A percentile compares a stretch with the other conserved stretches of the same genome.
phyloP scores from a whole-genome alignment of 495 filamentous ascomycete species.

The Lophiotrema nucula region DNA sequence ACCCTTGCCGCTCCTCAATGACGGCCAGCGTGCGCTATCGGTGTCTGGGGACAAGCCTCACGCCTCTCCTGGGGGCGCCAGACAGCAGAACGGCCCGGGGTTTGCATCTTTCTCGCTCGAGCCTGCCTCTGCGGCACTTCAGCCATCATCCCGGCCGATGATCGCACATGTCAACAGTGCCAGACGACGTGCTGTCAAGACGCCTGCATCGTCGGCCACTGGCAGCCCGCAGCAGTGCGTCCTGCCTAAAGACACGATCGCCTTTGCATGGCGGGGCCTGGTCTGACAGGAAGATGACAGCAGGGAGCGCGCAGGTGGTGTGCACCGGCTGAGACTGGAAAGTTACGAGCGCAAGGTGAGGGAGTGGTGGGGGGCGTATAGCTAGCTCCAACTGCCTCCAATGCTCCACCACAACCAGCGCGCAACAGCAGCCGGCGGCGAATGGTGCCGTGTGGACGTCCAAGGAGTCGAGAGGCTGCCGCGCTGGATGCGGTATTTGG shows the following conservation, averaged over 20 bases:
- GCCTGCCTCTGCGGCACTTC: constrained; percentile 23
- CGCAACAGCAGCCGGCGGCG: not conserved
- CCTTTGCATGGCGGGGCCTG: constrained; percentile 21
- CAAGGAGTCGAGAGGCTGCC: constrained; percentile 1
- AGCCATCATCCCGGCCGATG: constrained; percentile 27
- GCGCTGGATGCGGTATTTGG: constrained; percentile 16
- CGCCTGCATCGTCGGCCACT: not conserved
- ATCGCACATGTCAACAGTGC: constrained; percentile 24
- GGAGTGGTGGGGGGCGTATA: constrained; percentile 6
- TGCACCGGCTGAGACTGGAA: no score
- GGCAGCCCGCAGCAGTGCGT: constrained; percentile 1
- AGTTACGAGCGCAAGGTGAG: constrained; percentile 4
- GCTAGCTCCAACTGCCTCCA: no score
- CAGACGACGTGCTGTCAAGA: constrained; percentile 13
- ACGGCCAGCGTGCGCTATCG: no score
- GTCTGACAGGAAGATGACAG: constrained; percentile 5
- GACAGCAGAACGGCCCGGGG: no score
- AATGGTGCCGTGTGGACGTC: constrained; percentile 1
- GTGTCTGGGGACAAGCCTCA: constrained; percentile 22
- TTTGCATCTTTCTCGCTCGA: no score
- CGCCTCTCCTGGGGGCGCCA: constrained; percentile 18
- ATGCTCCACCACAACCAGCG: no score
- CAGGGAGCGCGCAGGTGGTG: not conserved
- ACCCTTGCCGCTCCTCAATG: no score
- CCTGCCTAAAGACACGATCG: constrained; percentile 28